Conservation (phyloP, 2,329 filamentous ascomycete species). For the Apiospora malaysiana region DNA sequence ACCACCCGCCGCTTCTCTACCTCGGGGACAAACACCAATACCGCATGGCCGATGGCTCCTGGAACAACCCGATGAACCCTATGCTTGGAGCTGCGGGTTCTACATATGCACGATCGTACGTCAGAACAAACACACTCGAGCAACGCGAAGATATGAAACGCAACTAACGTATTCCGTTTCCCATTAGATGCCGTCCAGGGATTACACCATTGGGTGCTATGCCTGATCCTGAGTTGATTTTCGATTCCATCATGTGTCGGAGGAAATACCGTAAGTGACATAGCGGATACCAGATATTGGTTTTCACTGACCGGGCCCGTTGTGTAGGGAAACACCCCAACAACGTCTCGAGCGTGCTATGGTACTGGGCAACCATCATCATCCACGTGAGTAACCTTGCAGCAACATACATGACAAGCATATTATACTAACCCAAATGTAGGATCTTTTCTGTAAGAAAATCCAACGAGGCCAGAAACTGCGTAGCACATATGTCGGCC, state of each 20-base stretch:
- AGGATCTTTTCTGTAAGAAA: conserved; percentile 64
- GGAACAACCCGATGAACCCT: conserved; percentile 73
- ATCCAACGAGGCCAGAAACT: too few species aligned
- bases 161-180: neutral
- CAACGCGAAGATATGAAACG: neutral
- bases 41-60: conserved; percentile 71
- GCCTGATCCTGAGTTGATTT: conserved; percentile 69
- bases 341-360: conserved; percentile 73
- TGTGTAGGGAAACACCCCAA: conserved; percentile 63
- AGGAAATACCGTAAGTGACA: conserved; percentile 43
- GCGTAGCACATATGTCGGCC: neutral
- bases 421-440: neutral
- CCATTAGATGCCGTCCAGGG: conserved; percentile 55
- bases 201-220: conserved; percentile 66
- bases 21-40: conserved; percentile 68
- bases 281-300: neutral
- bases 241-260: conserved; percentile 66
- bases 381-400: conserved; percentile 58
- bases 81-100: conserved; percentile 71
- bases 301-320: neutral
- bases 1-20: conserved; percentile 74
- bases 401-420: neutral
- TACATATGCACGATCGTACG: conserved; percentile 65
- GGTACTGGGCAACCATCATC: conserved; percentile 76
- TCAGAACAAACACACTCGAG: neutral